Conservation (phyloP, 768 basidiomycete species). For the Mycena vulgaris region DNA sequence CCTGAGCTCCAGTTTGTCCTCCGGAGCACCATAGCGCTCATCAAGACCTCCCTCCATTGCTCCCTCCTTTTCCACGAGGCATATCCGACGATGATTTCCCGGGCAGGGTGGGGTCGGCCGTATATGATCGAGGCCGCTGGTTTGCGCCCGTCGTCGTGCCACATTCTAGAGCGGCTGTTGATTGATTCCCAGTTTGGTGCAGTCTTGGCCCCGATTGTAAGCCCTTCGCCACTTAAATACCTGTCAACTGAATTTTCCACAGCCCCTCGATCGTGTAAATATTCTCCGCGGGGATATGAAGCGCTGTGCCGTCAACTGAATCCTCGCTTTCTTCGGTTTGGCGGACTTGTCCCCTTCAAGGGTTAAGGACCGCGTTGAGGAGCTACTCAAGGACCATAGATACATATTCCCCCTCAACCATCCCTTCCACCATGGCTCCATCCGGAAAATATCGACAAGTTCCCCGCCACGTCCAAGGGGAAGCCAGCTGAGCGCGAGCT, state of each 20-base stretch:
- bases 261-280: constrained; percentile 21
- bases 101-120: background rate
- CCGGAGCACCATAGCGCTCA: background rate
- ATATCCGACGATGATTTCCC: constrained; percentile 4
- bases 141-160: background rate
- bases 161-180: background rate
- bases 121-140: background rate
- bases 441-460: background rate
- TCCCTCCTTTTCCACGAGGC: background rate
- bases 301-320: background rate
- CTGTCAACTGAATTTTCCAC: background rate
- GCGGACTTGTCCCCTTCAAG: background rate
- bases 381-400: constrained; percentile 8
- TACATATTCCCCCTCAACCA: constrained; percentile 9
- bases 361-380: constrained; percentile 9
- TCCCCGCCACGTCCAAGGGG: background rate
- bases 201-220: constrained; percentile 7
- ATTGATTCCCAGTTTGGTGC: constrained; percentile 4
- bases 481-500: background rate
- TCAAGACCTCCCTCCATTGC: background rate
- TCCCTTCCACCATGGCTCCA: background rate
- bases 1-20: background rate
- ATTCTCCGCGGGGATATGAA: constrained; percentile 19
- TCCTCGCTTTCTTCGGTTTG: background rate
- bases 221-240: background rate